Evolutionary conservation across 768 basidiomycete species (phyloP), one percentile per base, ranked within the genome.

Genomic region (Filobasidium floriforme): DNA sequence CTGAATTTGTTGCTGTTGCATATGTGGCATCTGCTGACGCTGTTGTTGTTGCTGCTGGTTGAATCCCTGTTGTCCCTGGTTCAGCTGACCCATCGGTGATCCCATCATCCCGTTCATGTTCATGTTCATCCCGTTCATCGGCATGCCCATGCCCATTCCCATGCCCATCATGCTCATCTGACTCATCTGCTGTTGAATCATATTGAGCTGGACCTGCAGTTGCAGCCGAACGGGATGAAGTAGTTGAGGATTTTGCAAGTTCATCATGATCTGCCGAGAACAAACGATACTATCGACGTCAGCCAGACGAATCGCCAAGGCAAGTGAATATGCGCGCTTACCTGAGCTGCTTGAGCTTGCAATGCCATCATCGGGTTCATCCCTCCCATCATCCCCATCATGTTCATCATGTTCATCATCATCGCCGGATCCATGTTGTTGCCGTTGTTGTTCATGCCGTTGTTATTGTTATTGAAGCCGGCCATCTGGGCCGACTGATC

Each of bases 141-240:
- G 57, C 28, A 46, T 61, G 41, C 70, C 85, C 29, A 84, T 84
- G 14, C 84, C 83, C 63, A 90, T 83, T 22, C 70, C 85, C 29
- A 84, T 84, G 14, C 84, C 83, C 63, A 90, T 83, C 24, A 87
- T 83, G 73, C 90, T 89, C 29, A 89, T 88, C 72, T 90, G 88
- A 74, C 86, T 83, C 7, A 92, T 83, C 70, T 90, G 86, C 72
- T 88, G 84, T 71, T 89, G 87, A 54, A 89, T 81, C 72, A 89
- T 86, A 63, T 89, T 87, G 72, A 89, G 84, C 76, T 92, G 88
- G 82, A 88, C 85, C 79, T 90, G 87, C 19, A 89, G 88, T 68
- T 87, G 85, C 73, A 87, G 87, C 41, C 89, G 87, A 52, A 88
- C 87, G 60, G 85, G 85, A 26, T 80, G 79, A 1, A 89, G 88